These are phyloP conservation scores for Heliamphora pulchella DNA, from an alignment of 179 eudicot genomes.

Conservation along the genomic window DNA sequence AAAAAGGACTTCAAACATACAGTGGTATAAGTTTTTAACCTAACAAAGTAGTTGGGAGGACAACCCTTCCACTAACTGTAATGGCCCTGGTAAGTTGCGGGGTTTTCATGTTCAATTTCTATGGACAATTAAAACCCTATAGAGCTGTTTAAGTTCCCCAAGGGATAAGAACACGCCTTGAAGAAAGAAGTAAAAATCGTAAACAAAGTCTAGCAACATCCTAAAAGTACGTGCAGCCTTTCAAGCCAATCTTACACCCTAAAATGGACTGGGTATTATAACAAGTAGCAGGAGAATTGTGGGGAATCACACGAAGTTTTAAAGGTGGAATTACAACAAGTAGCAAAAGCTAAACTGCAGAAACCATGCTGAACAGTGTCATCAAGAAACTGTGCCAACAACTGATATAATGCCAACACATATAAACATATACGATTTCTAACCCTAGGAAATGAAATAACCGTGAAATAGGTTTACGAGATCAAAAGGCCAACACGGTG, in stretches of 20 bases:
- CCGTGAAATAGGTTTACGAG: not conserved
- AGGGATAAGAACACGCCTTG: not conserved
- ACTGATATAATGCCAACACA: not conserved
- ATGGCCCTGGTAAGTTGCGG: not conserved
- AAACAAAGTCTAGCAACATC: not conserved
- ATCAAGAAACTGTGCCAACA: not conserved
- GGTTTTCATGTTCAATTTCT: constrained; percentile 1
- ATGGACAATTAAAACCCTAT: not conserved
- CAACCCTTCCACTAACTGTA: not conserved
- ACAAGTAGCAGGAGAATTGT: not conserved
- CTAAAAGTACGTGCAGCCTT: too few species aligned
- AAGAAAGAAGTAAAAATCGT: not conserved
- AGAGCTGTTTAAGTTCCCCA: not conserved
- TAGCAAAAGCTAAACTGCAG: not conserved
- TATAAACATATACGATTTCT: not conserved
- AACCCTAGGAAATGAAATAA: constrained; percentile 9
- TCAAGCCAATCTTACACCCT: not conserved
- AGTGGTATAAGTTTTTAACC: not conserved
- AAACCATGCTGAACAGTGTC: not conserved
- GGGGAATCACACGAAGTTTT: too few species aligned
- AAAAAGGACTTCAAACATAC: not conserved
- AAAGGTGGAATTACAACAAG: not conserved
- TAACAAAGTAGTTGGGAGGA: not conserved
- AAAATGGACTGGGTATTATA: not conserved
- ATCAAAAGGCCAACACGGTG: not conserved